Evolutionary conservation across 140 eudicot species (phyloP).

Genomic region (Flaveria floridana): DNA sequence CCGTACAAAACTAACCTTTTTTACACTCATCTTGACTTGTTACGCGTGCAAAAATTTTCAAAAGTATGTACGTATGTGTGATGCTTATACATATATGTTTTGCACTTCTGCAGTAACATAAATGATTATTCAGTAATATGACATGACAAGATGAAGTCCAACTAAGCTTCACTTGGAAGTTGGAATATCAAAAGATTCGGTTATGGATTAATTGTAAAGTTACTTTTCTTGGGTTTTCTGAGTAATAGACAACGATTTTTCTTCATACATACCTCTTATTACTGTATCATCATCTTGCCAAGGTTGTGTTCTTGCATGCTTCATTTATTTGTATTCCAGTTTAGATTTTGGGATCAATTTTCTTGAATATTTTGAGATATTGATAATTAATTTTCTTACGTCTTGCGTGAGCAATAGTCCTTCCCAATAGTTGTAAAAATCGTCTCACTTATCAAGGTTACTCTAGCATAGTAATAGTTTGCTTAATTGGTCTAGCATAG

Average conservation of each 20-base stretch:
- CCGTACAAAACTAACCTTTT: background rate
- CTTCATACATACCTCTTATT: conserved; percentile 18
- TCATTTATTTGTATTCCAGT: conserved; percentile 5
- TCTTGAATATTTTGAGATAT: conserved; percentile 10
- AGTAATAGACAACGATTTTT: conserved; percentile 19
- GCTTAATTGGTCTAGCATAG: too few species aligned
- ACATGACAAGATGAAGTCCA: conserved; percentile 17
- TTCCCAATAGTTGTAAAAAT: background rate
- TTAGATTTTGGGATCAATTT: background rate
- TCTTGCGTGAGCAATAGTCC: background rate
- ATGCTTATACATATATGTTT: conserved; percentile 9
- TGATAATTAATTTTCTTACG: background rate
- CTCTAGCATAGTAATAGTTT: too few species aligned
- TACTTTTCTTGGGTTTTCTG: conserved; percentile 7
- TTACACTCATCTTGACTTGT: background rate
- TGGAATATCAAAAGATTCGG: conserved; percentile 18
- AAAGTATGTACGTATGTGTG: background rate
- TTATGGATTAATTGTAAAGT: conserved; percentile 30
- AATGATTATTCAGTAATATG: conserved; percentile 24
- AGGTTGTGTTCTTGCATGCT: conserved; percentile 30
- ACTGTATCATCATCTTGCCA: conserved; percentile 26
- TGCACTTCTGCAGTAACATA: conserved; percentile 28
- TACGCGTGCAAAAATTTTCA: background rate
- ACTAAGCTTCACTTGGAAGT: conserved; percentile 23
- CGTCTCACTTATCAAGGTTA: background rate